A percentile compares a stretch with the other conserved stretches of the same genome.
Conservation (phyloP, 352 stramenopile species). For the Phytophthora capsici region DNA sequence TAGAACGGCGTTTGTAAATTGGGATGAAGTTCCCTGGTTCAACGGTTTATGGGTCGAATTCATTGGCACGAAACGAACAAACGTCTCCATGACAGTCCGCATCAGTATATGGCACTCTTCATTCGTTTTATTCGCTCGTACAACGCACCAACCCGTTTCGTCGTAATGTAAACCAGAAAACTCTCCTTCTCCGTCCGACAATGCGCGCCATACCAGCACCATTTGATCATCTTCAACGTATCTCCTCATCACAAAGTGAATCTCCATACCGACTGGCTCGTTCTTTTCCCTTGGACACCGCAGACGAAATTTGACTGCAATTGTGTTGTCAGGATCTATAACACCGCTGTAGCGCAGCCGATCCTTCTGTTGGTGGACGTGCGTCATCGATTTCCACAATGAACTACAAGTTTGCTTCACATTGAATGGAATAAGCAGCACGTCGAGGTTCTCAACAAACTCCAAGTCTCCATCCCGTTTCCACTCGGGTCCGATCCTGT, state of each 20-base stretch:
- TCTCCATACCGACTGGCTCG: conserved; percentile 4
- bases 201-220: conserved; percentile 56
- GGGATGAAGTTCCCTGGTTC: not conserved
- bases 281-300: not conserved
- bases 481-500: conserved; percentile 1
- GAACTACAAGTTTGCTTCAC: conserved; percentile 13
- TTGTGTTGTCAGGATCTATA: conserved; percentile 33
- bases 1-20: conserved; percentile 26
- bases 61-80: conserved; percentile 21
- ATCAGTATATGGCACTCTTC: not conserved
- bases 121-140: conserved; percentile 14
- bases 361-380: conserved; percentile 6
- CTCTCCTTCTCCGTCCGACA: conserved; percentile 39
- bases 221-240: conserved; percentile 48
- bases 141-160: conserved; percentile 56
- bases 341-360: conserved; percentile 8
- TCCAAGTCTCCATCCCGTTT: conserved; percentile 15
- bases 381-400: conserved; percentile 22
- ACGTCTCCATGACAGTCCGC: conserved; percentile 28
- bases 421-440: conserved; percentile 16
- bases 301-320: conserved; percentile 28
- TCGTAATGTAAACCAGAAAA: conserved; percentile 49
- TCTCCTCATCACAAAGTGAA: conserved; percentile 37
- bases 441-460: conserved; percentile 27
- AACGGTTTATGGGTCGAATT: not conserved